These are phyloP conservation scores for Aspergillus sp. DNA, from an alignment of 2,329 filamentous ascomycete species.

Conservation along the genomic window DNA sequence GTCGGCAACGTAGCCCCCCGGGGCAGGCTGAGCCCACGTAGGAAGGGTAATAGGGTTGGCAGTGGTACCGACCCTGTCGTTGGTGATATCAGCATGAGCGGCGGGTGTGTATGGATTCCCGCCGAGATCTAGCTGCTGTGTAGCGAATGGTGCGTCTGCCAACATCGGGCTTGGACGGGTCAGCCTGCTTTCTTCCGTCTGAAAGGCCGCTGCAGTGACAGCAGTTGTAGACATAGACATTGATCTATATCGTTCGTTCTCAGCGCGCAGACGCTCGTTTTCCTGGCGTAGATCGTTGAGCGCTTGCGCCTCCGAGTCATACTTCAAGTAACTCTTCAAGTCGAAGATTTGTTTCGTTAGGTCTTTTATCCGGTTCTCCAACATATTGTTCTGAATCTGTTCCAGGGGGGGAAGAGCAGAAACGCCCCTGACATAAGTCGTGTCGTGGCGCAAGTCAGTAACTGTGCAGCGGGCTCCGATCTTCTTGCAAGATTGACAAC, in stretches of 20 bases:
- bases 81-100: background rate
- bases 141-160: background rate
- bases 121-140: background rate
- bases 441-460: background rate
- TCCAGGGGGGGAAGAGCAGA: too few relatives aligned
- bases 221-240: background rate
- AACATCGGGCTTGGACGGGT: background rate
- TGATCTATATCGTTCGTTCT: background rate
- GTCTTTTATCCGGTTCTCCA: background rate
- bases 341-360: background rate
- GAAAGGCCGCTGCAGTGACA: background rate
- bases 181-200: background rate
- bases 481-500: background rate
- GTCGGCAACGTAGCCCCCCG: too few relatives aligned
- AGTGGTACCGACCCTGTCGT: background rate
- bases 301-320: background rate
- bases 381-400: background rate
- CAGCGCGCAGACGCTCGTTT: background rate
- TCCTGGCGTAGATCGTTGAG: background rate
- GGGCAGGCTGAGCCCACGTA: background rate
- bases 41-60: background rate
- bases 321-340: background rate
- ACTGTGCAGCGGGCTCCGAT: background rate
- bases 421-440: background rate
- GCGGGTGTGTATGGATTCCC: background rate